Evolutionary conservation across 805 yeast genomes (phyloP).

Genomic region (Ogataea philodendri): DNA sequence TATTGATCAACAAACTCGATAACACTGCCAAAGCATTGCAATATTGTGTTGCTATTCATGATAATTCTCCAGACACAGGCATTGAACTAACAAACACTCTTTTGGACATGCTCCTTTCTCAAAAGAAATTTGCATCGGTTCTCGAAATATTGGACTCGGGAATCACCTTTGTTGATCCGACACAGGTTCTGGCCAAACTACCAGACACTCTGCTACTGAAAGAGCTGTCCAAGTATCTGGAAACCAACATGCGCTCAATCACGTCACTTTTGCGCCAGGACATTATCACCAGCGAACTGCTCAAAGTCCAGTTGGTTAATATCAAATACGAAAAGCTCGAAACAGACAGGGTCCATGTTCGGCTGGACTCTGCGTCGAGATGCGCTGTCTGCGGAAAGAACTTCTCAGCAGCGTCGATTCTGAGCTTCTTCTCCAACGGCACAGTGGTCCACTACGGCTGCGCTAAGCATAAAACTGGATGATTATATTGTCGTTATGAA

Average conservation of each 20-base stretch:
- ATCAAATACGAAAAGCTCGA: slow-evolving; percentile 40
- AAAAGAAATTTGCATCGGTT: slow-evolving; percentile 15
- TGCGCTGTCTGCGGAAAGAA: slow-evolving; percentile 61
- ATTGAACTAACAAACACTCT: slow-evolving; percentile 46
- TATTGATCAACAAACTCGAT: slow-evolving; percentile 54
- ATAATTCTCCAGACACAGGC: slow-evolving; percentile 39
- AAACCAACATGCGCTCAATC: slow-evolving; percentile 41
- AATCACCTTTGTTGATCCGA: slow-evolving; percentile 28
- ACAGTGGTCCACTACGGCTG: slow-evolving; percentile 60
- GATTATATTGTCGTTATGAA: slow-evolving; percentile 46
- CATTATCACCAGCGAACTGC: slow-evolving; percentile 45
- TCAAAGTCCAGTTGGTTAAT: slow-evolving; percentile 51
- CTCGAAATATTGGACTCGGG: slow-evolving; percentile 34
- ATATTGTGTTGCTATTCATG: slow-evolving; percentile 54
- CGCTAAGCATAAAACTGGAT: slow-evolving; percentile 17
- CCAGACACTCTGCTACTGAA: slow-evolving; percentile 50
- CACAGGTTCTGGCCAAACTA: slow-evolving; percentile 44
- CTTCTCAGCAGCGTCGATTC: slow-evolving; percentile 43
- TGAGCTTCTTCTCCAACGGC: slow-evolving; percentile 46
- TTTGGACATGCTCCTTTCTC: slow-evolving; percentile 38
- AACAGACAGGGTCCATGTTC: slow-evolving; percentile 35
- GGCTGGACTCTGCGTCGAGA: slow-evolving; percentile 43
- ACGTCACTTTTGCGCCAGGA: slow-evolving; percentile 40
- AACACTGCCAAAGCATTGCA: slow-evolving; percentile 57
- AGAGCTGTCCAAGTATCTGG: slow-evolving; percentile 43